Conservation (phyloP, 1,139 yeast species). For the Candida dubliniensis region DNA sequence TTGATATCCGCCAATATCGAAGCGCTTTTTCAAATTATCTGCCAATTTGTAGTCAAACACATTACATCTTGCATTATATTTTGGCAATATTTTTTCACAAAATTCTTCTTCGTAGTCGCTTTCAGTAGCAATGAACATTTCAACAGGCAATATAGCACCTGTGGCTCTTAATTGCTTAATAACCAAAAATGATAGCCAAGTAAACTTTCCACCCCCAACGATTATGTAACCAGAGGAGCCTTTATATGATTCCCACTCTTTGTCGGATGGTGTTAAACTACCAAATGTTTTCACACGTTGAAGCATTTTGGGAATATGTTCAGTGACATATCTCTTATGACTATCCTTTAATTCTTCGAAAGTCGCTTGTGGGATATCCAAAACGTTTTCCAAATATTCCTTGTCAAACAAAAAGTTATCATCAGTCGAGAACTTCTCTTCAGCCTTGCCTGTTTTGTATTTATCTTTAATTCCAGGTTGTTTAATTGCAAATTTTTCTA, state of each 20-base stretch:
- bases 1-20: slow-evolving; percentile 57
- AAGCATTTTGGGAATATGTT: slow-evolving; percentile 31
- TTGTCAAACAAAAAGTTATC: slow-evolving; percentile 35
- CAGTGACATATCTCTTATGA: slow-evolving; percentile 32
- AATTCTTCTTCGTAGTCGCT: slow-evolving; percentile 52
- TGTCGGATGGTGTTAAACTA: slow-evolving; percentile 30
- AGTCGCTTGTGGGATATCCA: slow-evolving; percentile 37
- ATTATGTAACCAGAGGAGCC: slow-evolving; percentile 42
- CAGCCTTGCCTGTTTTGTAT: slow-evolving; percentile 34
- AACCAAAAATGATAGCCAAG: slow-evolving; percentile 47
- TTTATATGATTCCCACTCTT: slow-evolving; percentile 38
- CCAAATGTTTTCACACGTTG: slow-evolving; percentile 42
- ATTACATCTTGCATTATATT: slow-evolving; percentile 56
- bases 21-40: slow-evolving; percentile 22
- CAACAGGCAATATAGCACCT: slow-evolving; percentile 44
- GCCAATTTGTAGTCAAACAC: slow-evolving; percentile 38
- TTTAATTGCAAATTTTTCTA: slow-evolving; percentile 29
- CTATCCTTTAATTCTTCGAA: slow-evolving; percentile 31
- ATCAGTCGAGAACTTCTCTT: slow-evolving; percentile 27
- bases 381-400: slow-evolving; percentile 38
- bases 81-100: slow-evolving; percentile 52
- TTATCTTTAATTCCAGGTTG: slow-evolving; percentile 36
- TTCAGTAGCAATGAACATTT: slow-evolving; percentile 51
- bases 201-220: slow-evolving; percentile 46
- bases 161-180: slow-evolving; percentile 41